phyloP scores from a whole-genome alignment of 2,329 filamentous ascomycete genomes.

The Cytospora piceae region DNA sequence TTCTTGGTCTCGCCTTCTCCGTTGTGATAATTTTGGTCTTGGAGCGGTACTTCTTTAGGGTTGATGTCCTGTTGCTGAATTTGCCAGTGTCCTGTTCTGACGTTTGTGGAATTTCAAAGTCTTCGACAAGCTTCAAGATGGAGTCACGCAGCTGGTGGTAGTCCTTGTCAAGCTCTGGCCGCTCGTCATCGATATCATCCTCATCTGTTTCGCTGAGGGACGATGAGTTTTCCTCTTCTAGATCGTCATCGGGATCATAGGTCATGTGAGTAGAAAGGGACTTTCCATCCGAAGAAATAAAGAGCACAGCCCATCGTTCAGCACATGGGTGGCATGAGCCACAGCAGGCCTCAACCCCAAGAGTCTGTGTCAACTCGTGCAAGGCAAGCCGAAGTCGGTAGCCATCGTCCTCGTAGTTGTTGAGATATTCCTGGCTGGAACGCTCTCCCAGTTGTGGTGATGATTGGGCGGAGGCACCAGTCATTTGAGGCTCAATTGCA shows the following conservation, averaged over 20 bases:
- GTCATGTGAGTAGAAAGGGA: slow-evolving; percentile 72
- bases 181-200: slow-evolving; percentile 60
- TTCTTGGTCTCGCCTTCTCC: slow-evolving; percentile 41
- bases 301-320: slow-evolving; percentile 82
- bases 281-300: slow-evolving; percentile 74
- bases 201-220: slow-evolving; percentile 63
- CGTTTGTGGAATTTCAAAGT: slow-evolving; percentile 77
- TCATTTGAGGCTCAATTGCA: slow-evolving; percentile 59
- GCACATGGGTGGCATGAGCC: slow-evolving; percentile 78
- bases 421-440: slow-evolving; percentile 47
- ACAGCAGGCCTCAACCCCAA: slow-evolving; percentile 66
- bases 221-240: slow-evolving; percentile 63
- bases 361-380: slow-evolving; percentile 69
- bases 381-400: slow-evolving; percentile 68
- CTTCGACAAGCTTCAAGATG: slow-evolving; percentile 78
- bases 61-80: slow-evolving; percentile 72
- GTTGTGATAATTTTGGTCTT: slow-evolving; percentile 61
- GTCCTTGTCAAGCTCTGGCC: slow-evolving; percentile 72
- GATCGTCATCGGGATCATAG: slow-evolving; percentile 69
- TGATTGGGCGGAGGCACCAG: slow-evolving; percentile 55
- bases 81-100: slow-evolving; percentile 62
- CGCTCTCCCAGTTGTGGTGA: slow-evolving; percentile 56
- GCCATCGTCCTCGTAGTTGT: slow-evolving; percentile 66
- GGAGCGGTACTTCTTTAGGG: slow-evolving; percentile 61
- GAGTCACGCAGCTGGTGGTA: slow-evolving; percentile 82